Conservation (phyloP, 805 yeast genomes). For the Candida chilensis region DNA sequence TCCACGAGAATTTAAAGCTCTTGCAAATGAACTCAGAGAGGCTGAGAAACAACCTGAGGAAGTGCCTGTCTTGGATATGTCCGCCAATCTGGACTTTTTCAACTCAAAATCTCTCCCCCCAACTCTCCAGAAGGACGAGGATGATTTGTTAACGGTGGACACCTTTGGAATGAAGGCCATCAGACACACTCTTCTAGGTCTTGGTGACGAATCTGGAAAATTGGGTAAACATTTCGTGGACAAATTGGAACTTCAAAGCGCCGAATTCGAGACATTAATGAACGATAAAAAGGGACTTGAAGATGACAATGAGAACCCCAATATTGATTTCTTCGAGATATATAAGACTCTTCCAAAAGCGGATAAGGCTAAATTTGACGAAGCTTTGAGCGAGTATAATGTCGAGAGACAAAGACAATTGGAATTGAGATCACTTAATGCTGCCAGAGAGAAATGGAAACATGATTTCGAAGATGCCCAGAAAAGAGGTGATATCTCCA, state of each 20-base stretch:
- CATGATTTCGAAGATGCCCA: slow-evolving; percentile 64
- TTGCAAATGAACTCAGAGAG: slow-evolving; percentile 10
- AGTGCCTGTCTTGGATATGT: slow-evolving; percentile 3
- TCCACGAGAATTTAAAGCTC: slow-evolving; percentile 24
- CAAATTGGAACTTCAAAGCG: slow-evolving; percentile 1
- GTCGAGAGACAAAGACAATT: slow-evolving; percentile 66
- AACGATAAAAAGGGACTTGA: slow-evolving; percentile 17
- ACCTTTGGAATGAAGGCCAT: slow-evolving; percentile 74
- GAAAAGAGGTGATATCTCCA: slow-evolving; percentile 45
- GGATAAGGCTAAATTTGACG: slow-evolving; percentile 45
- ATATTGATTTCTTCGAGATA: slow-evolving; percentile 60
- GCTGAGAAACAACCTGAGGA: slow-evolving; percentile 10
- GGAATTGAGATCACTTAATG: slow-evolving; percentile 74
- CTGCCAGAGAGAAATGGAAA: slow-evolving; percentile 86
- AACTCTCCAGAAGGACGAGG: slow-evolving; percentile 45
- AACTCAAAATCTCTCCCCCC: slow-evolving; percentile 10
- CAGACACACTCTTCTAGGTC: slow-evolving; percentile 49
- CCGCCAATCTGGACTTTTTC: no score
- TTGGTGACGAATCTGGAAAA: slow-evolving; percentile 7
- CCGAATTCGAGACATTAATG: slow-evolving; percentile 8
- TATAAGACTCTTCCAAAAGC: slow-evolving; percentile 40
- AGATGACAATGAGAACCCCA: slow-evolving; percentile 22
- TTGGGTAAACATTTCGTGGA: slow-evolving; percentile 6
- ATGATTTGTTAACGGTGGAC: slow-evolving; percentile 54
- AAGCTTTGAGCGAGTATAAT: slow-evolving; percentile 60